Conservation (phyloP, 176 grass and related monocot species). For the Rhipidocladum racemiflorum region DNA sequence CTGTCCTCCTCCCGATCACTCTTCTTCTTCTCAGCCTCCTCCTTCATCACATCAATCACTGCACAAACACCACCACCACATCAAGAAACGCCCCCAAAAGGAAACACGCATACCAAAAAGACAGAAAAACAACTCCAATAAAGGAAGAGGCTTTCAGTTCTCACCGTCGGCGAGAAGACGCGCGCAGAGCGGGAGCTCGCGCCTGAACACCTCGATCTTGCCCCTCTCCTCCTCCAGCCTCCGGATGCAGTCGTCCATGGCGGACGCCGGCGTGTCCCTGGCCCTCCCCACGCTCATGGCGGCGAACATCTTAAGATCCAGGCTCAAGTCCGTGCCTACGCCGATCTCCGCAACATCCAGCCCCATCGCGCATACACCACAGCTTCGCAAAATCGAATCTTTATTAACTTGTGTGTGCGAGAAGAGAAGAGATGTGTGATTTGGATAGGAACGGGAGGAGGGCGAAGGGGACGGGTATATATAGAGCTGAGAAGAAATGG, state of each 20-base stretch:
- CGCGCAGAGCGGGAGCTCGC: constrained; percentile 79
- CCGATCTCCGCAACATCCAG: constrained; percentile 51
- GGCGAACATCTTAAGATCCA: constrained; percentile 64
- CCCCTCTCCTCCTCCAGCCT: constrained; percentile 69
- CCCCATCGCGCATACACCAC: constrained; percentile 27
- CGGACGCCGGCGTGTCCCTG: constrained; percentile 35
- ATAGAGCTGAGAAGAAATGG: constrained; percentile 7
- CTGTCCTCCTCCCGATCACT: constrained; percentile 35
- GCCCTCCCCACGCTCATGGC: constrained; percentile 38
- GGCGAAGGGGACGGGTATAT: constrained; percentile 2
- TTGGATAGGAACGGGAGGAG: constrained; percentile 10
- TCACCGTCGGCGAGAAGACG: constrained; percentile 66
- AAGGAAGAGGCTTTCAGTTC: neutral
- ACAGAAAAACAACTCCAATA: neutral
- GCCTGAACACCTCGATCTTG: constrained; percentile 80
- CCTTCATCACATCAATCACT: constrained; percentile 84
- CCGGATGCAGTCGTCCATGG: constrained; percentile 53
- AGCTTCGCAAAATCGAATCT: neutral
- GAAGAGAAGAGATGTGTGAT: neutral
- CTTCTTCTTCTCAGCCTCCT: constrained; percentile 45
- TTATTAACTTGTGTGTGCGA: neutral
- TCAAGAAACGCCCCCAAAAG: constrained; percentile 26
- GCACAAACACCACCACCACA: constrained; percentile 7
- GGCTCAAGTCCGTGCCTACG: constrained; percentile 48
- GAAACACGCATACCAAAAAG: neutral